These are phyloP conservation scores for Paxillus involutus DNA, from an alignment of 768 basidiomycete species.

Conservation along the genomic window DNA sequence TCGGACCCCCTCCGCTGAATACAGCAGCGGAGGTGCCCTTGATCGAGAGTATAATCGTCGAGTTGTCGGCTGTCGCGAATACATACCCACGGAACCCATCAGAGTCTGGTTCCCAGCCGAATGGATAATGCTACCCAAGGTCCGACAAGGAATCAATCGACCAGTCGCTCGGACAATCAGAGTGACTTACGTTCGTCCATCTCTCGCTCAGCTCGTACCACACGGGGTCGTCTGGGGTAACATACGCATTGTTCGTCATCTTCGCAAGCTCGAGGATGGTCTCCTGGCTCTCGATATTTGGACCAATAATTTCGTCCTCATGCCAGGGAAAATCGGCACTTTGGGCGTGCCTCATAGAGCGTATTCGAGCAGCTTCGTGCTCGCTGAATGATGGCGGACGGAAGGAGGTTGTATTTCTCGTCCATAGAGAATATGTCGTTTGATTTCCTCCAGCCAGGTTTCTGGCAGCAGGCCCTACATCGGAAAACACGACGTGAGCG, in stretches of 20 bases:
- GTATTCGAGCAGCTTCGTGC: constrained; percentile 42
- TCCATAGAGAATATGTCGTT: constrained; percentile 37
- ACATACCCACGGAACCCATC: constrained; percentile 92
- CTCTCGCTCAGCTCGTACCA: constrained; percentile 78
- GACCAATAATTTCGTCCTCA: constrained; percentile 68
- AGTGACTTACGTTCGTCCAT: constrained; percentile 55
- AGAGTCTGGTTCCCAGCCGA: constrained; percentile 89
- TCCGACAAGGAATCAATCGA: not conserved
- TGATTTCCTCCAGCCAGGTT: constrained; percentile 8
- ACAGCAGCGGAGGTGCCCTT: constrained; percentile 88
- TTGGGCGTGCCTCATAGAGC: constrained; percentile 47
- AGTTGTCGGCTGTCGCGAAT: constrained; percentile 81
- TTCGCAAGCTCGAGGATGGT: constrained; percentile 84
- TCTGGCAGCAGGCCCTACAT: constrained; percentile 31
- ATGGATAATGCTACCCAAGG: constrained; percentile 47
- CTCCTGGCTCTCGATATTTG: constrained; percentile 74
- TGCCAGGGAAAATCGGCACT: constrained; percentile 62
- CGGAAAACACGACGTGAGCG: constrained; percentile 55
- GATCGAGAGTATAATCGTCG: constrained; percentile 83
- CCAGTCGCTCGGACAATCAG: too few species aligned
- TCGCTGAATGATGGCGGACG: constrained; percentile 49
- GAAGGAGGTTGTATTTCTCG: constrained; percentile 38
- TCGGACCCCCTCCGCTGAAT: constrained; percentile 76
- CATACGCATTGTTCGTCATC: constrained; percentile 95
- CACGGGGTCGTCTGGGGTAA: constrained; percentile 51